Conservation (phyloP, 1,284 basidiomycete species). For the Sporisorium scitamineum region DNA sequence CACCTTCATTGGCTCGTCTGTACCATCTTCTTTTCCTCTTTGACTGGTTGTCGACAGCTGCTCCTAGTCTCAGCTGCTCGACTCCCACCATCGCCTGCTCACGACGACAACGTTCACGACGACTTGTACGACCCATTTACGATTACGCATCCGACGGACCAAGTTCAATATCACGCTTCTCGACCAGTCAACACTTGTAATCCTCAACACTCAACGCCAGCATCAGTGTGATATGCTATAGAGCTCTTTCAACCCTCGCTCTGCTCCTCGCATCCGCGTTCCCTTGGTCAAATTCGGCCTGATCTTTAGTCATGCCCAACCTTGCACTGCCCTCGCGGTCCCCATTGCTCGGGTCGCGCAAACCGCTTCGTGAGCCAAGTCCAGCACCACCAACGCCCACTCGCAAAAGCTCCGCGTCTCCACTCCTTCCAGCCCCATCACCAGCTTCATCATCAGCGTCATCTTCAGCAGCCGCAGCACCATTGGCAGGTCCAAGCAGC, state of each 20-base stretch:
- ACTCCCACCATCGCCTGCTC: neutral
- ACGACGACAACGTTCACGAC: neutral
- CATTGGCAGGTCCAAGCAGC: slow-evolving; percentile 40
- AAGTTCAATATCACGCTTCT: neutral
- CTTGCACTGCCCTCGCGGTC: slow-evolving; percentile 55
- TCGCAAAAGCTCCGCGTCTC: slow-evolving; percentile 41
- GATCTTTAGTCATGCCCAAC: slow-evolving; percentile 41
- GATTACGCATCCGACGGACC: neutral
- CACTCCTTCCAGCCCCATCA: slow-evolving; percentile 21
- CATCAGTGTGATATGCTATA: slow-evolving; percentile 1
- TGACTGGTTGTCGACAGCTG: too few relatives aligned
- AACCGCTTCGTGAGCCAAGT: slow-evolving; percentile 33
- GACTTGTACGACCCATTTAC: neutral
- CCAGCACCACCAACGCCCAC: slow-evolving; percentile 39
- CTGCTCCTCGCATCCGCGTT: too few relatives aligned
- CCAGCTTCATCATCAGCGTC: slow-evolving; percentile 4
- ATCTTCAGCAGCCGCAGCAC: neutral
- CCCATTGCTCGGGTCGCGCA: slow-evolving; percentile 51
- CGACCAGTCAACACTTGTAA: neutral
- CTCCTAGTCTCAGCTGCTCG: neutral
- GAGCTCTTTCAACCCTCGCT: neutral
- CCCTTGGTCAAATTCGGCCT: neutral
- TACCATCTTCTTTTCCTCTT: neutral
- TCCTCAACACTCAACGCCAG: neutral
- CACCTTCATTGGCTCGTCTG: slow-evolving; percentile 5